Percentiles rank a stretch among this genome's conserved stretches.
These are phyloP conservation scores for Suhomyces maxii DNA, from an alignment of 1,139 yeast genomes.

Conservation along the genomic window DNA sequence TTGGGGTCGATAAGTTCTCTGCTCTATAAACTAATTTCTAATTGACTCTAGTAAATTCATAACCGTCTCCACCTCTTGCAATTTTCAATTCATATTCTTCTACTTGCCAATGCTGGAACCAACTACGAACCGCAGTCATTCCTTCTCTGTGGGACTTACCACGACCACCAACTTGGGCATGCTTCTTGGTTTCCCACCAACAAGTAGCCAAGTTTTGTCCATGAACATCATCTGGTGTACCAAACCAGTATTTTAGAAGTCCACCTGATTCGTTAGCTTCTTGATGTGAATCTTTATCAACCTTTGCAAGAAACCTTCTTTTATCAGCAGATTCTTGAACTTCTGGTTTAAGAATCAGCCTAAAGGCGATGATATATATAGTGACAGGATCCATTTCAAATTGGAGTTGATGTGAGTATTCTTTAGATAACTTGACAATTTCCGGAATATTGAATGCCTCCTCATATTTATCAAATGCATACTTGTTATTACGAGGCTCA, in stretches of 20 bases:
- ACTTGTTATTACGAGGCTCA: slow-evolving; percentile 14
- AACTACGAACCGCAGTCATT: slow-evolving; percentile 25
- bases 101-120: slow-evolving; percentile 34
- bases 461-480: slow-evolving; percentile 23
- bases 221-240: slow-evolving; percentile 26
- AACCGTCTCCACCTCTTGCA: slow-evolving; percentile 3
- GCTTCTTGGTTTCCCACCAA: slow-evolving; percentile 29
- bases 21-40: not conserved
- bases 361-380: slow-evolving; percentile 30
- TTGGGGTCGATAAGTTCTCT: too few relatives aligned
- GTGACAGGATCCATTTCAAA: slow-evolving; percentile 17
- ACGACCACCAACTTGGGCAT: slow-evolving; percentile 30
- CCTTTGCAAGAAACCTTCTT: slow-evolving; percentile 21
- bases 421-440: slow-evolving; percentile 18
- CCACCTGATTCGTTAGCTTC: slow-evolving; percentile 36
- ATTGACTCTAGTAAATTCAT: slow-evolving; percentile 1
- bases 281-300: slow-evolving; percentile 28
- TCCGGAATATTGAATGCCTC: slow-evolving; percentile 26
- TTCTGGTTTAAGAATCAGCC: slow-evolving; percentile 27
- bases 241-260: slow-evolving; percentile 34
- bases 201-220: slow-evolving; percentile 37
- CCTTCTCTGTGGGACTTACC: slow-evolving; percentile 31
- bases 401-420: slow-evolving; percentile 15
- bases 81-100: slow-evolving; percentile 27
- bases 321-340: slow-evolving; percentile 23